A percentile compares a stretch with the other conserved stretches of the same genome.
These are phyloP conservation scores for Pilobolus umbonatus DNA, from an alignment of 192 early-diverging fungal genomes.

Conservation along the genomic window DNA sequence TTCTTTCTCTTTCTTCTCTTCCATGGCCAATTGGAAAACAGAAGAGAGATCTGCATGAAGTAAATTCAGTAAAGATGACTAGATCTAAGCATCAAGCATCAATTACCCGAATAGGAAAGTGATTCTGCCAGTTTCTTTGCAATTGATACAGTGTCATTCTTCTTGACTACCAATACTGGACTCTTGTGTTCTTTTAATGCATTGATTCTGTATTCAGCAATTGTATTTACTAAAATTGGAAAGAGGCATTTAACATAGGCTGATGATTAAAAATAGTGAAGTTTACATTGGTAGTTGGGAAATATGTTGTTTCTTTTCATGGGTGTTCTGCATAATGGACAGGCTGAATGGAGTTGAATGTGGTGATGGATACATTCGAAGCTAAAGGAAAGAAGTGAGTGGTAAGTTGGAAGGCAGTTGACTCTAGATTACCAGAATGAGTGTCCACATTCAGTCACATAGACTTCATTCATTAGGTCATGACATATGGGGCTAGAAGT, in stretches of 20 bases:
- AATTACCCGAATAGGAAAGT: neutral
- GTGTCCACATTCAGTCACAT: slow-evolving; percentile 79
- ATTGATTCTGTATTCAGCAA: neutral
- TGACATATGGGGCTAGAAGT: slow-evolving; percentile 68
- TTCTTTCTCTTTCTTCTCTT: neutral
- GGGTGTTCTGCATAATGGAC: slow-evolving; percentile 64
- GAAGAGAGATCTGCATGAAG: neutral
- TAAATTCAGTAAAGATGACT: neutral
- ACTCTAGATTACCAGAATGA: slow-evolving; percentile 64
- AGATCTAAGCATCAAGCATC: neutral
- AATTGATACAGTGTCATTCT: neutral
- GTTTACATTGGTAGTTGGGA: slow-evolving; percentile 76
- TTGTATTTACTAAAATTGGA: neutral
- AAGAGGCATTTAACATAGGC: neutral
- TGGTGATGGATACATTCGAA: slow-evolving; percentile 72
- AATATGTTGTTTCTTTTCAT: slow-evolving; percentile 66
- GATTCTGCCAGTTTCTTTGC: neutral
- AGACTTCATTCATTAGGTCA: slow-evolving; percentile 65
- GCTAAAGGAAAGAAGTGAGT: slow-evolving; percentile 27
- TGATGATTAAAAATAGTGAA: neutral
- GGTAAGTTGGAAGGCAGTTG: neutral
- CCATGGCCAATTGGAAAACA: neutral
- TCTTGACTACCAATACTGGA: neutral
- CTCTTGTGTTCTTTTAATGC: neutral
- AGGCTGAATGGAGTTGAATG: slow-evolving; percentile 50